A percentile compares a stretch with the other conserved stretches of the same genome.
Evolutionary conservation across 2,329 filamentous ascomycete genomes (phyloP).

Genomic region (Fusarium sp.): DNA sequence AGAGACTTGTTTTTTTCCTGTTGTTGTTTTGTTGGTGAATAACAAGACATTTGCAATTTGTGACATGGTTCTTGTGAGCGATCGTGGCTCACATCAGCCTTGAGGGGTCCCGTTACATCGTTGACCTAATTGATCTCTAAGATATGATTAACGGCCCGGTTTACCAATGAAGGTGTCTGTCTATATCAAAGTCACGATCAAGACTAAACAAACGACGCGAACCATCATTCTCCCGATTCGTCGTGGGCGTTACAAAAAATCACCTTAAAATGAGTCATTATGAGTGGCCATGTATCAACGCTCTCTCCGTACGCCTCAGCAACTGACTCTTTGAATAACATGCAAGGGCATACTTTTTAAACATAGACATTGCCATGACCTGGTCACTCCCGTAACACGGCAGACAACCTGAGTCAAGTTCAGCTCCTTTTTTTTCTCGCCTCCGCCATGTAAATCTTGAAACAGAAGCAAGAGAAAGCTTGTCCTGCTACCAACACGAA

Average conservation of each 20-base stretch:
- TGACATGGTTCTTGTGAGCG: not conserved
- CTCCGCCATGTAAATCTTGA: conserved; percentile 2
- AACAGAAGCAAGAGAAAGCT: conserved; percentile 9
- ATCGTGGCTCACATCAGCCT: conserved; percentile 41
- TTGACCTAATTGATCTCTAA: not conserved
- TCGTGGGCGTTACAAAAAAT: not conserved
- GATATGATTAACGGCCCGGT: not conserved
- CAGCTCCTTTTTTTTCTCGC: not conserved
- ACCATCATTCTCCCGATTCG: not conserved
- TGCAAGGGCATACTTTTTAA: not conserved
- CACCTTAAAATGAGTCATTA: not conserved
- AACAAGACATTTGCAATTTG: not conserved
- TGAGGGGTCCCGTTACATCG: not conserved
- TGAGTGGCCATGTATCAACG: not conserved
- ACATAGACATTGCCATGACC: not conserved
- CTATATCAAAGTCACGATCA: not conserved
- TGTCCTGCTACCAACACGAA: conserved; percentile 17
- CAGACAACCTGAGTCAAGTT: not conserved
- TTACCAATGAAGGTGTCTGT: not conserved
- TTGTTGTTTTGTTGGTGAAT: not conserved
- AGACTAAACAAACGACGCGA: not conserved
- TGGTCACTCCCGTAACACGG: not conserved
- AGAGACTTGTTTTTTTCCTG: not conserved
- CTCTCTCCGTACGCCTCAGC: not conserved
- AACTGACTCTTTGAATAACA: not conserved